Base-by-base conservation (phyloP, 208 protist species). In the Phytomonas francai region DNA sequence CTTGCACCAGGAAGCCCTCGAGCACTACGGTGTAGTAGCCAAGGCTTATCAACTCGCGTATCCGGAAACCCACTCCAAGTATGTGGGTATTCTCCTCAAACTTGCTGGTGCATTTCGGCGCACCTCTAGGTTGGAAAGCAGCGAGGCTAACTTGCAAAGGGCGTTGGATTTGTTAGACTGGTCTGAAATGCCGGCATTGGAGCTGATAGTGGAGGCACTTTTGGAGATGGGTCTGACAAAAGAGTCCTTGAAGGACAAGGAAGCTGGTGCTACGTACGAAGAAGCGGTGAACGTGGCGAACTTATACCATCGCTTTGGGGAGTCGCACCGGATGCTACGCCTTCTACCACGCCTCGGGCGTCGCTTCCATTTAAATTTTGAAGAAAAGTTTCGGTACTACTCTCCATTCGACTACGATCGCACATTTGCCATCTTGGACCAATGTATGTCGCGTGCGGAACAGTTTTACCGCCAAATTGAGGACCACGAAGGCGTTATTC, bases 371-470 rank as follows among this genome's bases (percentile, higher is more conserved):
- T 79, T 93, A 36, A 96, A 96, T 74, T 83, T 75, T 60, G 87
- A 96, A 73, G 73, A 91, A 56, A 96, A 96, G 71, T 96, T 96
- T 66, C 73, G 92, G 58, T 96, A 96, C 73, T 96, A 86, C 73
- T 91, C 83, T 5, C 91, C 91, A 3, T 93, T 94, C 65, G 91
- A 96, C 70, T 90, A 88, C 62, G 91, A 96, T 65, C 87, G 91
- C 57, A 87, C 84, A 28, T 93, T 92, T 54, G 87, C 91, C 30
- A 74, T 96, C 33, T 80, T 74, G 0, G 91, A 96, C 59, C 86
- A 96, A 72, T 93, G 85, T 68, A 72, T 96, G 54, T 73, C 77
- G 36, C 79, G 74, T n/a, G 91, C 91, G 0, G 88, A 92, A 71
- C 51, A 64, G 19, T 78, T 87, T 6, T 87, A 93, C 67, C 65